Evolutionary conservation across 257 asterid genomes (phyloP), one percentile per base, ranked within the genome.

Genomic region (Przewalskia tangutica): DNA sequence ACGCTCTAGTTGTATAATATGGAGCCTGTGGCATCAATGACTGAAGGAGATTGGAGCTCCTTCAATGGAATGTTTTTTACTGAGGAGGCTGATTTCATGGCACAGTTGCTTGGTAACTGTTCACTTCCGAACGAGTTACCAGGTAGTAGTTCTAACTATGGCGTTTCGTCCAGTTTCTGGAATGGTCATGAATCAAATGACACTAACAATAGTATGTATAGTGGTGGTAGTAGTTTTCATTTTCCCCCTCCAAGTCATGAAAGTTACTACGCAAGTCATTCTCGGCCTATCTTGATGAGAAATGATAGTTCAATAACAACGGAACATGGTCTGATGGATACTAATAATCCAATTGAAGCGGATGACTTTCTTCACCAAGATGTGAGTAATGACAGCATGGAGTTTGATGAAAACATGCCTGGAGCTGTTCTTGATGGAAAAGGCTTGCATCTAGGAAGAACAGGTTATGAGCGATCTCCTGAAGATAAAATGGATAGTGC

Each of bases 21-120:
- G 97, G 97, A 92, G 86, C 65, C 81, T 36, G 44, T 87, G 75
- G 92, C 84, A 73, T 84, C 89, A 40, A 92, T 92, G 82, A 81
- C 88, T 81, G 93, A 91, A 59, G 95, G 91, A 75, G 95, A 93
- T 83, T 90, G 92, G 94, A 93, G 90, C 8, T 84, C 92, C 18
- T 77, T 91, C 36, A 88, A 87, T 90, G 91, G 77, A 83, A 85
- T 92, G 85, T 91, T 89, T 76, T 85, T 89, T 0, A 78, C 79
- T 70, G 97, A 91, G 56, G 88, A 92, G 77, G 83, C 87, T 18
- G 88, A 86, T 77, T 83, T 85, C 65, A 51, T 79, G 86, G 82
- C 81, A 14, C 91, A 86, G 82, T 85, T 82, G 38, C 81, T 83
- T 65, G 86, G 80, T 82, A 63, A 67, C 27, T 62, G 51, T 18